phyloP scores from a whole-genome alignment of 1,284 basidiomycete species.

The Puccinia novopanici region DNA sequence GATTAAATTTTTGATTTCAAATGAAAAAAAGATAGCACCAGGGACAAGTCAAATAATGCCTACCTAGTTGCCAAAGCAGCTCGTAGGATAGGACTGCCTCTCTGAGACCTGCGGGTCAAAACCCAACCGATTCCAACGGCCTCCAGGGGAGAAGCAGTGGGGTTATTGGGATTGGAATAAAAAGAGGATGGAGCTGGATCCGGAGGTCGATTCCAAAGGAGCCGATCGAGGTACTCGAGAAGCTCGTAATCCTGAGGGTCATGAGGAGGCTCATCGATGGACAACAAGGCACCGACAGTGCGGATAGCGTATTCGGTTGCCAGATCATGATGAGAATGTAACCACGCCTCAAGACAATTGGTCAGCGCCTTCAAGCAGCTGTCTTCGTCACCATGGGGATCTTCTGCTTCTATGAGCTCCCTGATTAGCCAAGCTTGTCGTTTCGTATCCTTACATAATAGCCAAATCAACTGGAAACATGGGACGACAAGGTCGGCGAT shows the following conservation, averaged over 20 bases:
- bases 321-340: constrained; percentile 44
- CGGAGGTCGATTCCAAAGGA: constrained; percentile 31
- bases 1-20: background rate
- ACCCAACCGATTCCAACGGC: constrained; percentile 37
- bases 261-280: constrained; percentile 45
- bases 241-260: constrained; percentile 34
- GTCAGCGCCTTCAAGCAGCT: constrained; percentile 35
- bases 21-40: background rate
- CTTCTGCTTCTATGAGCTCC: constrained; percentile 43
- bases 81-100: constrained; percentile 38
- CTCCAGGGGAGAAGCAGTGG: background rate
- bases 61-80: constrained; percentile 45
- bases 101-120: constrained; percentile 33
- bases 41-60: background rate
- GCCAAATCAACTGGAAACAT: constrained; percentile 48
- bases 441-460: constrained; percentile 44
- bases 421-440: constrained; percentile 43
- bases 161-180: background rate
- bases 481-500: constrained; percentile 36
- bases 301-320: constrained; percentile 41
- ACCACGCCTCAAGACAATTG: constrained; percentile 33
- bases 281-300: constrained; percentile 37
- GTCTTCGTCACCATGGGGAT: constrained; percentile 22
- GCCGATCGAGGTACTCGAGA: constrained; percentile 38
- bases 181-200: background rate